Percentiles rank a stretch among this genome's conserved stretches.
Evolutionary conservation across 768 basidiomycete species (phyloP).

Genomic region (Suillus weaverae): DNA sequence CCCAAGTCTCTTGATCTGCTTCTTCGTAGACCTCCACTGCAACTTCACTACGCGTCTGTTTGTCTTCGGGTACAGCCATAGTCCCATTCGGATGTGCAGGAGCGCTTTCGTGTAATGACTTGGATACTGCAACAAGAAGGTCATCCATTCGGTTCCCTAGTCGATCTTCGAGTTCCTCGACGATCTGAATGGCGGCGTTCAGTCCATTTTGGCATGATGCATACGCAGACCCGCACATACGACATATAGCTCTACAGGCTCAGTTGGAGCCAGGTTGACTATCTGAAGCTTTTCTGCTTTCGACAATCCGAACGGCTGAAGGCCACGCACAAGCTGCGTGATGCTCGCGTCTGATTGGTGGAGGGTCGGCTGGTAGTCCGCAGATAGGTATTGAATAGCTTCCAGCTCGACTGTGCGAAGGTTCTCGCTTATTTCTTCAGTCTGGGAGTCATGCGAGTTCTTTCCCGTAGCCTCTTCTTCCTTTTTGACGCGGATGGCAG

Average conservation of each 20-base stretch:
- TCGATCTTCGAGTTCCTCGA: conserved; percentile 89
- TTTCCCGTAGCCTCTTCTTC: conserved; percentile 60
- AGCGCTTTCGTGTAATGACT: conserved; percentile 29
- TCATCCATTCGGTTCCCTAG: conserved; percentile 69
- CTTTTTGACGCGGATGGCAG: conserved; percentile 73
- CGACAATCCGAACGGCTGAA: conserved; percentile 72
- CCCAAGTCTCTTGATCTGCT: conserved; percentile 29
- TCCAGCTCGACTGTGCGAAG: conserved; percentile 85
- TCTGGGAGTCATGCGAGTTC: conserved; percentile 30
- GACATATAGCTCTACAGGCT: conserved; percentile 84
- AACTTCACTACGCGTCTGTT: not conserved
- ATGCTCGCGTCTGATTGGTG: conserved; percentile 68
- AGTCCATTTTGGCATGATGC: not conserved
- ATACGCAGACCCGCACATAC: conserved; percentile 45
- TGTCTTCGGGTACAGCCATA: not conserved
- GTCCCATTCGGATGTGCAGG: not conserved
- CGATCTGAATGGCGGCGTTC: conserved; percentile 53
- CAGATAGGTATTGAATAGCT: conserved; percentile 82
- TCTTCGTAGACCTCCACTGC: conserved; percentile 19
- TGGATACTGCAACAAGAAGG: conserved; percentile 58
- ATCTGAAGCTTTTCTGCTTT: conserved; percentile 92
- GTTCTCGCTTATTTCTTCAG: conserved; percentile 73
- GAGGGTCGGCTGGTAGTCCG: conserved; percentile 67
- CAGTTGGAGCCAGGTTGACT: conserved; percentile 84
- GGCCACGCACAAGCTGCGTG: conserved; percentile 59